These are phyloP conservation scores for Haplosporangium sp. DNA, from an alignment of 371 early-diverging fungal genomes.

Conservation along the genomic window DNA sequence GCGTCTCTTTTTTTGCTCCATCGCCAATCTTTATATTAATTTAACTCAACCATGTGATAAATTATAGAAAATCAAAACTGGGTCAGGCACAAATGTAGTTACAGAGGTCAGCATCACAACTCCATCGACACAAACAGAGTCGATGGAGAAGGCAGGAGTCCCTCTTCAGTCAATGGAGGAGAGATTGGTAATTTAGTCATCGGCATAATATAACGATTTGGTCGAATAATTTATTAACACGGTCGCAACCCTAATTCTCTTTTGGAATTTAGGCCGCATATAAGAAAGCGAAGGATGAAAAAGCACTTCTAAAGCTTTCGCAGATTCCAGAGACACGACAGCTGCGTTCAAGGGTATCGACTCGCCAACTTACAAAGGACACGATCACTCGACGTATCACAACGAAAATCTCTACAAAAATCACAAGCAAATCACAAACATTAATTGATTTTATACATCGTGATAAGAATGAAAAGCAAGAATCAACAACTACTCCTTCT, in stretches of 20 bases:
- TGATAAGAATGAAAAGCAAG: neutral
- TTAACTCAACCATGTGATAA: neutral
- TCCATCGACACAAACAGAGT: slow-evolving; percentile 9
- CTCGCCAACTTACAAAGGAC: neutral
- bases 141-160: slow-evolving; percentile 10
- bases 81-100: neutral
- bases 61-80: slow-evolving; percentile 7
- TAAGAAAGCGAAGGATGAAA: slow-evolving; percentile 21
- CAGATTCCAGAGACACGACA: neutral
- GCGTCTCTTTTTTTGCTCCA: neutral
- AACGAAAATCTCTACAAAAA: neutral
- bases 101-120: slow-evolving; percentile 3
- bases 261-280: slow-evolving; percentile 20
- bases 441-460: neutral
- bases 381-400: neutral
- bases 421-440: neutral
- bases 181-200: slow-evolving; percentile 25
- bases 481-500: too few species aligned
- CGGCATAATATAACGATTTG: too few species aligned
- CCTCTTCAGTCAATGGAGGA: slow-evolving; percentile 29
- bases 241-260: neutral
- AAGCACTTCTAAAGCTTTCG: neutral
- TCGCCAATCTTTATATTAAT: neutral
- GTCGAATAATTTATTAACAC: too few species aligned
- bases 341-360: neutral